Percentiles rank a stretch among this genome's conserved stretches.
These are phyloP conservation scores for Lecanicillium sp. DNA, from an alignment of 2,329 filamentous ascomycete species.

Conservation along the genomic window DNA sequence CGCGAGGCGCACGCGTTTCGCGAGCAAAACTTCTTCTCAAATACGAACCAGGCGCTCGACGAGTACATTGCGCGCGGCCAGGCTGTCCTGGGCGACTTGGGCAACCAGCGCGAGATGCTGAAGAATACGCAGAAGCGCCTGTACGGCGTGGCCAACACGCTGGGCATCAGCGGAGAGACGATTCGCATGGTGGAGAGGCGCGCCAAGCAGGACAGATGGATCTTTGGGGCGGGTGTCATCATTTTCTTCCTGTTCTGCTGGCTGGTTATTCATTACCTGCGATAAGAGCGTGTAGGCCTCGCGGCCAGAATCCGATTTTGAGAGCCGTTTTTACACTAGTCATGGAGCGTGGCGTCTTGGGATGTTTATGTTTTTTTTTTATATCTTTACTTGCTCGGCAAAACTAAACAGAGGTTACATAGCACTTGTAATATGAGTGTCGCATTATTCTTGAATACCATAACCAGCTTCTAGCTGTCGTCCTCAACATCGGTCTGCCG, in stretches of 20 bases:
- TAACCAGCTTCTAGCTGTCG: conserved; percentile 6
- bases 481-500: conserved; percentile 27
- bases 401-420: too few relatives aligned
- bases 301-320: not conserved
- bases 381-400: too few relatives aligned
- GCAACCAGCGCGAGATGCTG: conserved; percentile 85
- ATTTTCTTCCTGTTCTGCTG: conserved; percentile 90
- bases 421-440: too few relatives aligned
- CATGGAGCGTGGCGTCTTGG: conserved; percentile 10
- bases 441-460: not conserved
- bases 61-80: conserved; percentile 90
- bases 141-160: conserved; percentile 87
- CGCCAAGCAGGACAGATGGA: conserved; percentile 95
- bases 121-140: conserved; percentile 89
- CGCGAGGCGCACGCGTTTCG: conserved; percentile 78
- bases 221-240: conserved; percentile 81
- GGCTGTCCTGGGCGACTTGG: conserved; percentile 81
- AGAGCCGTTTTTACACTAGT: not conserved
- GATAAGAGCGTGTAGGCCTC: conserved; percentile 32
- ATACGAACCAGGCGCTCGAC: conserved; percentile 78
- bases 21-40: conserved; percentile 81
- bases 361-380: not conserved
- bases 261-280: conserved; percentile 77
- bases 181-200: conserved; percentile 93
- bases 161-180: conserved; percentile 90